These are phyloP conservation scores for Ascochyta koolunga DNA, from an alignment of 2,329 filamentous ascomycete genomes.

Conservation along the genomic window DNA sequence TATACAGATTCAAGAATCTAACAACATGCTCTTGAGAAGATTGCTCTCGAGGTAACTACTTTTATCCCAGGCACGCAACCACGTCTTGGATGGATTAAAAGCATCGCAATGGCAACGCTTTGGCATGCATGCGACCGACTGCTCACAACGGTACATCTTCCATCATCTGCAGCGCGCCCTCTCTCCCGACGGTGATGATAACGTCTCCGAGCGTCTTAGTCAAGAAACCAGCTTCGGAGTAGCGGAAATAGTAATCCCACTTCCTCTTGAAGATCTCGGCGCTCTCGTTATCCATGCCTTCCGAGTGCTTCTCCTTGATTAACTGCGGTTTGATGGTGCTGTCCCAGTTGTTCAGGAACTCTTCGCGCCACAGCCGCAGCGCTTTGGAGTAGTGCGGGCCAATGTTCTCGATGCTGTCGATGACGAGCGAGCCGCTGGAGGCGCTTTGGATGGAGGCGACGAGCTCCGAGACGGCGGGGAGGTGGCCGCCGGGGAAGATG, in stretches of 20 bases:
- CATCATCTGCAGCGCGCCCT: slow-evolving; percentile 71
- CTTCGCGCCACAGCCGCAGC: slow-evolving; percentile 70
- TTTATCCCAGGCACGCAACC: too few relatives aligned
- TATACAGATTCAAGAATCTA: too few relatives aligned
- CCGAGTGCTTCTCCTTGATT: slow-evolving; percentile 61
- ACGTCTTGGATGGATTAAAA: too few relatives aligned
- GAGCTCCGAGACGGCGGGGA: slow-evolving; percentile 70
- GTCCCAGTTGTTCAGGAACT: slow-evolving; percentile 69
- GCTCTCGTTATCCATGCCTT: slow-evolving; percentile 67
- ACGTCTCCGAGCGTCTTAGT: slow-evolving; percentile 75
- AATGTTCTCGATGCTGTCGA: slow-evolving; percentile 73
- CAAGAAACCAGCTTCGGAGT: slow-evolving; percentile 75
- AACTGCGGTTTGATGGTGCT: slow-evolving; percentile 65
- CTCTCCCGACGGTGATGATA: slow-evolving; percentile 72
- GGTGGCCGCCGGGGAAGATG: slow-evolving; percentile 79
- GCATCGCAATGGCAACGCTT: background rate
- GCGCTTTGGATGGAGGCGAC: slow-evolving; percentile 67
- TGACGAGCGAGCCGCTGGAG: slow-evolving; percentile 66
- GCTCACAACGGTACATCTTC: slow-evolving; percentile 68
- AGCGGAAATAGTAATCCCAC: slow-evolving; percentile 80
- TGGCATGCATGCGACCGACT: background rate
- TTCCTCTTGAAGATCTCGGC: slow-evolving; percentile 72
- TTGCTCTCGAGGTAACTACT: too few relatives aligned
- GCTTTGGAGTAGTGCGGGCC: slow-evolving; percentile 76
- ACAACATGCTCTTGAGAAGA: too few relatives aligned